Percentiles rank a stretch among this genome's conserved stretches.
These are phyloP conservation scores for Striga hermonthica DNA, from an alignment of 305 asterid genomes.

Conservation along the genomic window DNA sequence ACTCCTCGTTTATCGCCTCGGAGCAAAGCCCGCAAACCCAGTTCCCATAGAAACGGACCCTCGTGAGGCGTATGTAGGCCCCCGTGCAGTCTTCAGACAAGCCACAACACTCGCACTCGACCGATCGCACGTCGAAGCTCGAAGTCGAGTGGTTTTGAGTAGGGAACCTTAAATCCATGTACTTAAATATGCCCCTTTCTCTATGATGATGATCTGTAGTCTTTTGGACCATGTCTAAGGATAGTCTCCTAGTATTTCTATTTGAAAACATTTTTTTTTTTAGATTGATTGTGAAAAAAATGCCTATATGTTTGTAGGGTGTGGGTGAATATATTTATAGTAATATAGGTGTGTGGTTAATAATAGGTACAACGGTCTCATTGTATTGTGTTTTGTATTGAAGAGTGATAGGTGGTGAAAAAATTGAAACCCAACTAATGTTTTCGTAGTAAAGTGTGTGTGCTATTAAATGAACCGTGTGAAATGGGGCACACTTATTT, in stretches of 20 bases:
- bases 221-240: slow-evolving; percentile 48
- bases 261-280: slow-evolving; percentile 35
- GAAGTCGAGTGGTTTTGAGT: slow-evolving; percentile 13
- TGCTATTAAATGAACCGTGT: too few species aligned
- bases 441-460: too few species aligned
- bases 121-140: slow-evolving; percentile 34
- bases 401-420: neutral
- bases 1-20: slow-evolving; percentile 50
- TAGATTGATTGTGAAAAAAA: neutral
- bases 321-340: slow-evolving; percentile 19
- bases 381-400: neutral
- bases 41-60: slow-evolving; percentile 45
- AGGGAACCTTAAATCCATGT: slow-evolving; percentile 53
- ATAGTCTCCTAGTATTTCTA: slow-evolving; percentile 38
- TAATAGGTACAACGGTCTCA: neutral
- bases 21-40: slow-evolving; percentile 58
- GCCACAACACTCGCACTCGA: slow-evolving; percentile 47
- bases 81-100: slow-evolving; percentile 43
- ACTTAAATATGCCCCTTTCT: slow-evolving; percentile 41
- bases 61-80: slow-evolving; percentile 36
- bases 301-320: slow-evolving; percentile 1
- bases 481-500: too few species aligned
- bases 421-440: too few species aligned
- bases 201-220: slow-evolving; percentile 7
- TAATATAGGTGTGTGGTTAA: neutral